These are phyloP conservation scores for Ceratocystis harringtonii DNA, from an alignment of 2,329 filamentous ascomycete species.

Conservation along the genomic window DNA sequence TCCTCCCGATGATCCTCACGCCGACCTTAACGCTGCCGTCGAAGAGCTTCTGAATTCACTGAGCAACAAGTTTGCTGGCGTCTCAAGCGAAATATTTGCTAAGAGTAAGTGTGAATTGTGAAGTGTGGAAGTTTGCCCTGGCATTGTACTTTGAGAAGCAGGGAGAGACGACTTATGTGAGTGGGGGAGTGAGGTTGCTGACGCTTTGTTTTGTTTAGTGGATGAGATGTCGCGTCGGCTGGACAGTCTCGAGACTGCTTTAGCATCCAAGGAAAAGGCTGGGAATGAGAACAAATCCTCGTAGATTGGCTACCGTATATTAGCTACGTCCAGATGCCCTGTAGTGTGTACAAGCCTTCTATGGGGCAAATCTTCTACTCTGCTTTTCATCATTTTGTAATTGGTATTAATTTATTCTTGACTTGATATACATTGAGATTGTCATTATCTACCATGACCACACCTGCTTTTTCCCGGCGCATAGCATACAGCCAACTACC, in stretches of 20 bases:
- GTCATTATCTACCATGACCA: neutral
- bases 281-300: conserved; percentile 26
- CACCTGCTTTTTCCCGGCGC: neutral
- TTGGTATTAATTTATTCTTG: conserved; percentile 1
- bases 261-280: conserved; percentile 42
- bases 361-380: neutral
- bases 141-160: neutral
- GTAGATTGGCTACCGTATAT: conserved; percentile 13
- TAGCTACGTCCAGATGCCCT: neutral
- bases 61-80: conserved; percentile 68
- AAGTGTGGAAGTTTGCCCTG: neutral
- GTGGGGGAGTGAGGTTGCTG: conserved; percentile 49
- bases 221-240: conserved; percentile 83
- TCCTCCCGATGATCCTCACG: conserved; percentile 24
- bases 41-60: conserved; percentile 77
- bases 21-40: conserved; percentile 61
- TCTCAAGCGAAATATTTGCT: conserved; percentile 74
- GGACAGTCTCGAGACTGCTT: conserved; percentile 64
- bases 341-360: neutral
- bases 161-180: neutral
- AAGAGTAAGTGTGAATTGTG: conserved; percentile 52
- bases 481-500: neutral
- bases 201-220: conserved; percentile 39
- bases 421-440: neutral
- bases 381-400: neutral